These are phyloP conservation scores for Phoenix dactylifera DNA, from an alignment of 176 grass and related monocot species.

Conservation along the genomic window DNA sequence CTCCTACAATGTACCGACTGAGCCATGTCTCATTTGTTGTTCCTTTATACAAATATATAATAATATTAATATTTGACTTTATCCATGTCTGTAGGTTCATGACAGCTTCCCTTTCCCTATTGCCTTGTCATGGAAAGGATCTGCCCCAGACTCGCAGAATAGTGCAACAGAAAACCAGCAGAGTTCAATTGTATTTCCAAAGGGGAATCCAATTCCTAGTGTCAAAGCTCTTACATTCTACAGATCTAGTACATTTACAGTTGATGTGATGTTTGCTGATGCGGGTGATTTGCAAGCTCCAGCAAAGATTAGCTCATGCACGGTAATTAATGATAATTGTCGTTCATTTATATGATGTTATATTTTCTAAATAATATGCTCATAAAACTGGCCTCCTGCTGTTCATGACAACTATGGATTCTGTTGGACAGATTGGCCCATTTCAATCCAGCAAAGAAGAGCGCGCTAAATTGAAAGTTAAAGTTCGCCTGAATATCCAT, in stretches of 20 bases:
- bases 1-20: too few species aligned
- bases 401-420: conserved; percentile 2
- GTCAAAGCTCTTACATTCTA: conserved; percentile 51
- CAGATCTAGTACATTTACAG: conserved; percentile 43
- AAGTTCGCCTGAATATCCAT: conserved; percentile 68
- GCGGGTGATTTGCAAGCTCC: conserved; percentile 12
- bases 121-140: conserved; percentile 58
- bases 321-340: conserved; percentile 19
- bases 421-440: conserved; percentile 55
- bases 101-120: conserved; percentile 79
- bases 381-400: not conserved
- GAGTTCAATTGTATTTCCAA: conserved; percentile 50
- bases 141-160: conserved; percentile 35
- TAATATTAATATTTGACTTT: too few species aligned
- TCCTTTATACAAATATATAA: too few species aligned
- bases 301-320: conserved; percentile 61
- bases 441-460: conserved; percentile 61
- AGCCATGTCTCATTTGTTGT: too few species aligned
- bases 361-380: too few species aligned
- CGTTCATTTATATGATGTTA: too few species aligned
- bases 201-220: conserved; percentile 56
- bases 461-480: conserved; percentile 64
- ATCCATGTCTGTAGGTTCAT: conserved; percentile 37
- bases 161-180: conserved; percentile 29
- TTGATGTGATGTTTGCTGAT: conserved; percentile 53